Base-by-base conservation (phyloP, 345 rosid species). In the Syzygium aqueum region DNA sequence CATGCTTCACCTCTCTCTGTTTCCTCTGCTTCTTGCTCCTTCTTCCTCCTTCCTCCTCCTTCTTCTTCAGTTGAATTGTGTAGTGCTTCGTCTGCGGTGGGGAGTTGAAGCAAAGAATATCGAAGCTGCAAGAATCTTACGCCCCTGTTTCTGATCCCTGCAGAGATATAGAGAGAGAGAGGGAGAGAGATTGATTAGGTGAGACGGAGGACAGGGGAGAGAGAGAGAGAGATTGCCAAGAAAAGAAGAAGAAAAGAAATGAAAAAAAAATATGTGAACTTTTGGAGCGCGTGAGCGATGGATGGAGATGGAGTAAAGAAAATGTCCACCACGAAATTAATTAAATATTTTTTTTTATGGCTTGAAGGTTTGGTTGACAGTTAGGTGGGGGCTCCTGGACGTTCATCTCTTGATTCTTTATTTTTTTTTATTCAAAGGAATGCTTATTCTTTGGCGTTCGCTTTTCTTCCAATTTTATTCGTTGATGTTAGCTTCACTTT, bases 1-100 rank as follows among this genome's bases (percentile, higher is more conserved):
- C 99, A 96, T 95, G 56, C 27, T 53, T 4, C 73, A 0, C n/a
- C 67, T 86, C 83, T 40, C 50, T 86, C 43, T 51, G 46, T 51
- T 43, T 23, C 73, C 40, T 40, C 85, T 17, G 40, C 54, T 51
- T 6, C 50, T 15, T 56, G 86, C 43, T 17, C 13, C 43, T 28
- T 6, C 7, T 37, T 3, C 40, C 3, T 37, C 40, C 7, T 23
- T 33, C 56, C 30, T 61, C 40, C 37, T 33, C 37, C 37, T 61
- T 0, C 73, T 73, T 33, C n/a, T 23, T 56, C 80, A 10, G 49
- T 19, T 37, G 80, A 49, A 25, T 10, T 17, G 37, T 8, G 37
- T 14, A 17, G 73, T 13, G 73, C 80, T 73, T 13, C 21, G 80
- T 19, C 73, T n/a, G 73, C 73, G 73, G 73, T 33, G 7, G 2